A percentile compares a stretch with the other conserved stretches of the same genome.
Conservation (phyloP, 192 early-diverging fungal species). For the Coemansia pectinata region DNA sequence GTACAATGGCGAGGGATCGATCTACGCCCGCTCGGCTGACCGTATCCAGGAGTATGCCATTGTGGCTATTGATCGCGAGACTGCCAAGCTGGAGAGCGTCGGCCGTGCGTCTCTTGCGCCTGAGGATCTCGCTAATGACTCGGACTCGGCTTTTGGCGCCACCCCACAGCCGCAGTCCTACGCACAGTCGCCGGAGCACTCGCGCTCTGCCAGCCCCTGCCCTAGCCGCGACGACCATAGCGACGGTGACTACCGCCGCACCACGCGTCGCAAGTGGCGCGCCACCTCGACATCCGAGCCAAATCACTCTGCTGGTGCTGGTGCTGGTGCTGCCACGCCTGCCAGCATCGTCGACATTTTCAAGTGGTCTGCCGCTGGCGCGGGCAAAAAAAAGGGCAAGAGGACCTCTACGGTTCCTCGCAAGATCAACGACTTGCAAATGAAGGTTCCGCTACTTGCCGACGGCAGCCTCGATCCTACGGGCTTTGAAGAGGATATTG, state of each 20-base stretch:
- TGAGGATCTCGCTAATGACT: slow-evolving; percentile 7
- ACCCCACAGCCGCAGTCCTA: slow-evolving; percentile 6
- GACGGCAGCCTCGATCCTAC: slow-evolving; percentile 40
- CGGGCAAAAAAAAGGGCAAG: slow-evolving; percentile 14
- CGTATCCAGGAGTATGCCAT: slow-evolving; percentile 69
- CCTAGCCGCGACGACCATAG: slow-evolving; percentile 31
- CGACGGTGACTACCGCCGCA: slow-evolving; percentile 30
- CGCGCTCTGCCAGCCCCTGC: slow-evolving; percentile 24
- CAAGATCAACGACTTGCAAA: slow-evolving; percentile 23
- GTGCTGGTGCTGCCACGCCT: slow-evolving; percentile 11
- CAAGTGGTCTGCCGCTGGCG: slow-evolving; percentile 25
- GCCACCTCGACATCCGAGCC: slow-evolving; percentile 7
- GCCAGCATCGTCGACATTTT: slow-evolving; percentile 40
- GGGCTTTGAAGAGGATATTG: slow-evolving; percentile 35
- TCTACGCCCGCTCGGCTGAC: slow-evolving; percentile 82
- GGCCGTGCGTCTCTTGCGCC: slow-evolving; percentile 28
- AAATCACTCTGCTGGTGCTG: not conserved
- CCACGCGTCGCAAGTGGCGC: slow-evolving; percentile 42
- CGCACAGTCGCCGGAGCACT: slow-evolving; percentile 15
- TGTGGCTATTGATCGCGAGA: slow-evolving; percentile 68
- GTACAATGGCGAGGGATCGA: slow-evolving; percentile 81
- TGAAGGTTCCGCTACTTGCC: slow-evolving; percentile 20
- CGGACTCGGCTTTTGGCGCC: slow-evolving; percentile 12
- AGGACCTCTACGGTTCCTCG: slow-evolving; percentile 21
- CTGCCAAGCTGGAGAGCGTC: slow-evolving; percentile 41